Conservation (phyloP, 202 grass and related monocot genomes). For the Carex arenaria region DNA sequence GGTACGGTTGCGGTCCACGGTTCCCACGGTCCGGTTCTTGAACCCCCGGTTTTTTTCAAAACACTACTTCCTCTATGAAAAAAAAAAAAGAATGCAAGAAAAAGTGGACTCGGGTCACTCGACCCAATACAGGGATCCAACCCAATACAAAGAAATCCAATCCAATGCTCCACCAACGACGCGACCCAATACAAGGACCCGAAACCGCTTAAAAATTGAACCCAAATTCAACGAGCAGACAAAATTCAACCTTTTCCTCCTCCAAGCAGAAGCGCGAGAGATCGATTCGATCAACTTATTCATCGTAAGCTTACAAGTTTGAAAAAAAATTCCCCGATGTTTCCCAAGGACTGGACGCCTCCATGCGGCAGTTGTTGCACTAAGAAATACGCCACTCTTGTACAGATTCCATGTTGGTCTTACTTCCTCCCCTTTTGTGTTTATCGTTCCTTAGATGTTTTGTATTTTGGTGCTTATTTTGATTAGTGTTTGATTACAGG, state of each 20-base stretch:
- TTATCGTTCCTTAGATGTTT: background rate
- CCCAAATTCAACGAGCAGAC: background rate
- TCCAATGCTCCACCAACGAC: background rate
- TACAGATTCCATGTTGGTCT: constrained; percentile 82
- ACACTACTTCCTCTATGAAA: background rate
- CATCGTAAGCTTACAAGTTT: background rate
- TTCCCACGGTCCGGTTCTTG: no score
- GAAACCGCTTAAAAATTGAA: background rate
- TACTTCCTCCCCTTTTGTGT: background rate
- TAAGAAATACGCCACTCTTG: constrained; percentile 85
- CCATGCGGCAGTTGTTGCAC: constrained; percentile 87
- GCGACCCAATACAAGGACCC: background rate
- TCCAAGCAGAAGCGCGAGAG: background rate
- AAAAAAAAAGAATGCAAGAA: background rate
- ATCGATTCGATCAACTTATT: background rate
- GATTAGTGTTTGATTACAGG: constrained; percentile 37
- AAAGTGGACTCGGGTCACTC: no score
- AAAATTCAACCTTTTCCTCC: background rate
- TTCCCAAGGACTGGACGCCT: constrained; percentile 73
- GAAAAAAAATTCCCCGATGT: constrained; percentile 35
- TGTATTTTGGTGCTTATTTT: background rate
- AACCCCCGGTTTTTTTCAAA: no score
- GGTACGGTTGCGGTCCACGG: no score
- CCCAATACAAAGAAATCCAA: background rate
- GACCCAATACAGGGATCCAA: no score